Base-by-base conservation (phyloP, 2,329 filamentous ascomycete species). In the Arthrinium puccinioides region DNA sequence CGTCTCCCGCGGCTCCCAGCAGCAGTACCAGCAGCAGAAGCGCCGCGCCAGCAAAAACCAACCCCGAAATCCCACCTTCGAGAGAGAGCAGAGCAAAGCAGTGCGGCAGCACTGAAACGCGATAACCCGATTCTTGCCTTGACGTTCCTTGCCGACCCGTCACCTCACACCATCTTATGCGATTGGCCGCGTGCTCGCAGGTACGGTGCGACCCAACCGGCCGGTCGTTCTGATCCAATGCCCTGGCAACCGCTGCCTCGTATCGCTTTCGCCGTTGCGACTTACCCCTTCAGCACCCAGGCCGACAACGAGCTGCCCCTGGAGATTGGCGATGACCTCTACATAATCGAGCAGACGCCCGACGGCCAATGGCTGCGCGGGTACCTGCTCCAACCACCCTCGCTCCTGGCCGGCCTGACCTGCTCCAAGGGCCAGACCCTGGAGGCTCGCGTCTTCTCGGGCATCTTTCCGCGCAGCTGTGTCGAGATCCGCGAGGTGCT, bases 221-320 rank as follows among this genome's bases (percentile, higher is more conserved):
- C 28, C 33, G 33, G 33, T 27, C 33, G 33, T 24, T 36, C n/a
- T 36, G 37, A 40, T 38, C 53, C 66, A 64, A 95, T 95, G 89
- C 87, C 89, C 76, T 98, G 92, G 92, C 82, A 86, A 76, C 90
- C 92, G 56, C 77, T 98, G 62, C 87, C 89, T 63, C 86, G 87
- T 55, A 96, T 98, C 70, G 92, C 89, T 58, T 98, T 97, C 71
- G 94, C 90, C 52, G 86, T 98, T 63, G 92, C 90, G 70, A 89
- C 83, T 49, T 94, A 89, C 61, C 92, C 92, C 25, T 98, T 98
- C 66, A 75, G 84, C 52, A 86, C 92, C 43, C 82, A 85, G 42
- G 82, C 82, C 47, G 79, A 88, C 37, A 86, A 88, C 59, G 92
- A 98, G 63, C 80, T 98, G 15, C 92, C 94, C 9, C 82, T 98